phyloP scores from a whole-genome alignment of 345 rosid genomes.

The Dipteronia dyeriana region DNA sequence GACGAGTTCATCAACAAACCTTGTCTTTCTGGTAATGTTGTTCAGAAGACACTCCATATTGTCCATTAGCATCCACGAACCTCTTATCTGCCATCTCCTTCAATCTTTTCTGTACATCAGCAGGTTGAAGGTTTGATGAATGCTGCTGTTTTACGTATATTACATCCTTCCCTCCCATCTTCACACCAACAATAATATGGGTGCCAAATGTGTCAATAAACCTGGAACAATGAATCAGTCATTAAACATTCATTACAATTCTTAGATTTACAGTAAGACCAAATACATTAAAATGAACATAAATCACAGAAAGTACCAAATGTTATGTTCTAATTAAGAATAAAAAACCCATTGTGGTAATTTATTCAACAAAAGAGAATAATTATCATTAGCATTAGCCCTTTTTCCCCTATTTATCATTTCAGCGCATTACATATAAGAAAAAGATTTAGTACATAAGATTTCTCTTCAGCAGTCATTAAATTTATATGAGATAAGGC shows the following conservation, averaged over 20 bases:
- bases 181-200: conserved; percentile 82
- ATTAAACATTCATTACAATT: conserved; percentile 7
- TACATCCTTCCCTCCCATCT: conserved; percentile 98
- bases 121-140: conserved; percentile 71
- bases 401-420: neutral
- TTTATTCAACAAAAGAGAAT: neutral
- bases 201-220: conserved; percentile 86
- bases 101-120: conserved; percentile 72
- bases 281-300: neutral
- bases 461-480: neutral
- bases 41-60: conserved; percentile 38
- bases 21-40: conserved; percentile 36
- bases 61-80: conserved; percentile 58
- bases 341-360: neutral
- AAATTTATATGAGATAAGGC: neutral
- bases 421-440: neutral
- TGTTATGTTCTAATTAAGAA: neutral
- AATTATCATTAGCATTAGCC: neutral
- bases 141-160: conserved; percentile 81
- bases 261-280: neutral
- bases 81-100: conserved; percentile 89
- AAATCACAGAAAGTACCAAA: neutral
- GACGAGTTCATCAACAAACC: conserved; percentile 34
- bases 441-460: neutral
- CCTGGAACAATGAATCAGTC: conserved; percentile 40